Conservation (phyloP, 441 rosid species). For the Eutrema salsugineum region DNA sequence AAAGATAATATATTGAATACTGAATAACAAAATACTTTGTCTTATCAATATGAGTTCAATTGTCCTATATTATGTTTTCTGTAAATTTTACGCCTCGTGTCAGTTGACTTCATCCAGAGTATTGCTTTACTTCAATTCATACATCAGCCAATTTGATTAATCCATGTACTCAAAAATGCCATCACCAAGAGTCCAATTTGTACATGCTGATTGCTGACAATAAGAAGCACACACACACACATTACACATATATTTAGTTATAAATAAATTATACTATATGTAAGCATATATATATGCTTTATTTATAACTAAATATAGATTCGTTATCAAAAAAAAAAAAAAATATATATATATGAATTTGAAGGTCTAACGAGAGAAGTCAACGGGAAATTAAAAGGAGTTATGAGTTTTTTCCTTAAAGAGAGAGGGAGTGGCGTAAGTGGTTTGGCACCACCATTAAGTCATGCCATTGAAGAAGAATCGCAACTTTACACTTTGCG, state of each 20-base stretch:
- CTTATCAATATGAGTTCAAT: neutral
- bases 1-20: neutral
- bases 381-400: constrained; percentile 7
- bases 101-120: constrained; percentile 3
- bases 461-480: constrained; percentile 24
- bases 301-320: neutral
- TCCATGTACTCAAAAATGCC: neutral
- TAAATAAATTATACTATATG: too few species aligned
- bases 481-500: constrained; percentile 33
- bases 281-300: neutral
- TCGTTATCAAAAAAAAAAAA: neutral
- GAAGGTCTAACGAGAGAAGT: constrained; percentile 9
- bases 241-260: too few species aligned
- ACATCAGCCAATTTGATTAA: neutral
- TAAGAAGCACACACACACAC: neutral
- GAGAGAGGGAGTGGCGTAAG: constrained; percentile 19
- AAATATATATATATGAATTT: too few species aligned
- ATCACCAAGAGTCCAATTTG: neutral
- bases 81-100: neutral
- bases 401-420: neutral
- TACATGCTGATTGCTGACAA: neutral
- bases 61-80: neutral
- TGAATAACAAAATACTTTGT: neutral
- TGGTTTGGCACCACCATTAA: constrained; percentile 33
- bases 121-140: neutral